Evolutionary conservation across 495 filamentous ascomycete genomes (phyloP).

Genomic region (Podospora comata): DNA sequence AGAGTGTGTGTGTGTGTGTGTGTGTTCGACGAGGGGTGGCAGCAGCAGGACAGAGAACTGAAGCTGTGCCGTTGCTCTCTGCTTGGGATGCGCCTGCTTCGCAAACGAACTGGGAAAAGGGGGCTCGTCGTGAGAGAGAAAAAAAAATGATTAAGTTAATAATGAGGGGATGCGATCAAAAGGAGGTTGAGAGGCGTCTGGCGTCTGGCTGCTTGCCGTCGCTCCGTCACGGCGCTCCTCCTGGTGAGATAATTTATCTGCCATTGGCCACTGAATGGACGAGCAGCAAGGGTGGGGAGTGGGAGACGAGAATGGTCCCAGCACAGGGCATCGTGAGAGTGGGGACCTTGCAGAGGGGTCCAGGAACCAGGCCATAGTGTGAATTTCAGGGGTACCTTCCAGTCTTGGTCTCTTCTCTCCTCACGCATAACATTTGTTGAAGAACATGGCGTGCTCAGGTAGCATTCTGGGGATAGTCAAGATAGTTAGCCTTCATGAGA

Average conservation of each 20-base stretch:
- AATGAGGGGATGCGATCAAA: constrained; percentile 2
- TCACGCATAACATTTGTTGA: background rate
- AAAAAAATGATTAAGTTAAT: constrained; percentile 8
- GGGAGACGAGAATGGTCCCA: background rate
- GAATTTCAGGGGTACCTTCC: background rate
- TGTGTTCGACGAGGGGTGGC: background rate
- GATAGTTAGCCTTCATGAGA: background rate
- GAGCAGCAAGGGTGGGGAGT: background rate
- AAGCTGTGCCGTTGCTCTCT: background rate
- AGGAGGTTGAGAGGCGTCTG: constrained; percentile 7
- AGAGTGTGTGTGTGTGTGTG: background rate
- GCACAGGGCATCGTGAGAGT: constrained; percentile 4
- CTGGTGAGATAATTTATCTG: constrained; percentile 6
- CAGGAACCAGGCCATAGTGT: background rate
- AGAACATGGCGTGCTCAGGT: background rate
- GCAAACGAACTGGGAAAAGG: background rate
- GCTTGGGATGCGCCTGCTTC: background rate
- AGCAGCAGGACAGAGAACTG: constrained; percentile 2
- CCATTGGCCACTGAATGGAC: constrained; percentile 1
- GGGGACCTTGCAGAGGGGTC: background rate
- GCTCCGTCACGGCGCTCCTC: constrained; percentile 3
- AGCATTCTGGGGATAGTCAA: background rate
- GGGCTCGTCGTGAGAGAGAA: background rate
- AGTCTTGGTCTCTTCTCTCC: background rate
- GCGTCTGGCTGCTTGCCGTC: background rate